Conservation (phyloP, 169 alveolate genomes). For the Theileria equi region DNA sequence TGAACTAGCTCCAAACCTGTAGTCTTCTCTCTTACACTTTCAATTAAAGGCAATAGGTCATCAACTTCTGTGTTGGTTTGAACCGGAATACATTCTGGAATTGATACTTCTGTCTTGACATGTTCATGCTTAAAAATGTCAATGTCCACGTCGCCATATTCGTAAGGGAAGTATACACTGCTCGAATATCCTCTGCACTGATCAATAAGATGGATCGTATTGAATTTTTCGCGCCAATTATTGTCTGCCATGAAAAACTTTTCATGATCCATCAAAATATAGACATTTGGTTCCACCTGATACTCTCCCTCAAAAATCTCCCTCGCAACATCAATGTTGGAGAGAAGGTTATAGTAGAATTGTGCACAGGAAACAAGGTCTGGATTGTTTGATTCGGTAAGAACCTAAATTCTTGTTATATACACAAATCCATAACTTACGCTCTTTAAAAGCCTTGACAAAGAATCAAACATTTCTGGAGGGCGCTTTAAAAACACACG, state of each 20-base stretch:
- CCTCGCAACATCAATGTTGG: background rate
- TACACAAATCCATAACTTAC: conserved; percentile 62
- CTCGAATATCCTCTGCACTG: conserved; percentile 15
- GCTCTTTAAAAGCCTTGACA: conserved; percentile 76
- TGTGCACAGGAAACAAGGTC: conserved; percentile 15
- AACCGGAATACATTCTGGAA: background rate
- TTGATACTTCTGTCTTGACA: background rate
- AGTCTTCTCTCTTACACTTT: conserved; percentile 2
- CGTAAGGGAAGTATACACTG: conserved; percentile 36
- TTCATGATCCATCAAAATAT: conserved; percentile 26
- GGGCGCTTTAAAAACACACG: conserved; percentile 90
- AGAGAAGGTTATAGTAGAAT: conserved; percentile 44
- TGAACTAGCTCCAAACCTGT: conserved; percentile 25
- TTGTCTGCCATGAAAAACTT: conserved; percentile 17
- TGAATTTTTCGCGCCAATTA: conserved; percentile 41
- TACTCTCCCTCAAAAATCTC: conserved; percentile 10
- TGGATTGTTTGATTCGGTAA: conserved; percentile 33
- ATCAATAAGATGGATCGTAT: conserved; percentile 26
- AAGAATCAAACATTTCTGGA: conserved; percentile 89
- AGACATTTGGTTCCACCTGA: background rate
- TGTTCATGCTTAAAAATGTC: conserved; percentile 41
- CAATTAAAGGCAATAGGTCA: background rate
- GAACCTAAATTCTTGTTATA: conserved; percentile 17
- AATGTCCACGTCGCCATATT: conserved; percentile 30
- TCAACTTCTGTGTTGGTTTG: background rate